Evolutionary conservation across 768 basidiomycete genomes (phyloP).

Genomic region (Nevesoporus exiguus): DNA sequence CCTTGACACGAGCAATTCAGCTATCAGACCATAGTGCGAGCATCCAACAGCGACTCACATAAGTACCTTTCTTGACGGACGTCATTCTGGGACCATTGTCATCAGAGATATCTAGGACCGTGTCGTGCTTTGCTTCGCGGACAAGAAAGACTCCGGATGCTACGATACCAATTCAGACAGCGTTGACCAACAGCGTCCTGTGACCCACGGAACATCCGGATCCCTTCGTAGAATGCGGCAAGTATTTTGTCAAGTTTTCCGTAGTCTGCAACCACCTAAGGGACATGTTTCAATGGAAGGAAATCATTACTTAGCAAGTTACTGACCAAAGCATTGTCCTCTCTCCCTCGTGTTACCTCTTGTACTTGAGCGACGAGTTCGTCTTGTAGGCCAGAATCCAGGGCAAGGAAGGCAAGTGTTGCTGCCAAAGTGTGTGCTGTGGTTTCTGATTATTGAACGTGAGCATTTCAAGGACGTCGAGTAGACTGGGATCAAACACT

Average conservation of each 20-base stretch:
- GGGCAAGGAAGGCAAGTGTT: slow-evolving; percentile 30
- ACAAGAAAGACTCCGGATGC: slow-evolving; percentile 31
- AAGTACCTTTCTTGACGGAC: slow-evolving; percentile 23
- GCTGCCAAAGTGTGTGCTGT: slow-evolving; percentile 33
- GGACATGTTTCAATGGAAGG: neutral
- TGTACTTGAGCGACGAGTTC: slow-evolving; percentile 31
- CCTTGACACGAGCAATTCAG: slow-evolving; percentile 5
- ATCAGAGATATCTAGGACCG: slow-evolving; percentile 18
- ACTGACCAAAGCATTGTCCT: slow-evolving; percentile 16
- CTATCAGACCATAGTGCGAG: neutral
- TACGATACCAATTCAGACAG: slow-evolving; percentile 4
- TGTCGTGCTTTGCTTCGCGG: slow-evolving; percentile 30
- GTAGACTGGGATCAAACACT: slow-evolving; percentile 1
- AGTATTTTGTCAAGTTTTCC: slow-evolving; percentile 29
- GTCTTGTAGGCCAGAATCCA: slow-evolving; percentile 30
- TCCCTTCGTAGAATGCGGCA: slow-evolving; percentile 31
- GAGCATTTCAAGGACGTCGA: neutral
- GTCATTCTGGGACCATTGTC: slow-evolving; percentile 15
- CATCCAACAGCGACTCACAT: slow-evolving; percentile 4
- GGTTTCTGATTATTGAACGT: slow-evolving; percentile 25
- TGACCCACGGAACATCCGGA: slow-evolving; percentile 34
- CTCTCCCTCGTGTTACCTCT: slow-evolving; percentile 22
- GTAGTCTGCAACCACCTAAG: slow-evolving; percentile 24
- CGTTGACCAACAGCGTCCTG: neutral
- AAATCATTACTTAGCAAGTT: neutral